These are phyloP conservation scores for Dentipellis sp. DNA, from an alignment of 768 basidiomycete species.

Conservation along the genomic window DNA sequence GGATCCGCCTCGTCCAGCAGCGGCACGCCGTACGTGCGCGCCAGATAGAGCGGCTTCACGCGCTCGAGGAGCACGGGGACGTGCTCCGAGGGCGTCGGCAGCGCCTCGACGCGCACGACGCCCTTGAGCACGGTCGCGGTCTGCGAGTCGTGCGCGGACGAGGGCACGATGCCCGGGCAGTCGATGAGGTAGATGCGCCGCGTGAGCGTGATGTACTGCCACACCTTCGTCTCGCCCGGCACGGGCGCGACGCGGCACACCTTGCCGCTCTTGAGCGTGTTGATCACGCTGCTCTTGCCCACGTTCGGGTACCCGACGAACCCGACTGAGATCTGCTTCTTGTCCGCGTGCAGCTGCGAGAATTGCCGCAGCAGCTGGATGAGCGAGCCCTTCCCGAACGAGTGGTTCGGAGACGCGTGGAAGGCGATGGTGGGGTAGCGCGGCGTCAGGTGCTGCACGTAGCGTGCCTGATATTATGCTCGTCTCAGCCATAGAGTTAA, in stretches of 20 bases:
- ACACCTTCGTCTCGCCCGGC: slow-evolving; percentile 98
- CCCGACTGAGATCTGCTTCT: slow-evolving; percentile 98
- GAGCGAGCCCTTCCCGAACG: slow-evolving; percentile 96
- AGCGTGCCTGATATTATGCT: slow-evolving; percentile 59
- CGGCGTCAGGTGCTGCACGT: slow-evolving; percentile 91
- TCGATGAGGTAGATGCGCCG: slow-evolving; percentile 97
- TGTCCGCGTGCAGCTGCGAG: slow-evolving; percentile 93
- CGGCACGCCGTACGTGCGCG: slow-evolving; percentile 71
- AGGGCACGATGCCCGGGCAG: slow-evolving; percentile 96
- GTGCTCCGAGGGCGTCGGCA: slow-evolving; percentile 87
- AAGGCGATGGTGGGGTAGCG: slow-evolving; percentile 96
- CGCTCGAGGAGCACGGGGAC: slow-evolving; percentile 81
- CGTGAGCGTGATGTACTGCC: slow-evolving; percentile 99
- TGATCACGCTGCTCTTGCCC: slow-evolving; percentile 95
- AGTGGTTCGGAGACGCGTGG: slow-evolving; percentile 98
- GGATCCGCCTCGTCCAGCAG: slow-evolving; percentile 50
- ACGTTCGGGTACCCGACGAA: slow-evolving; percentile 98
- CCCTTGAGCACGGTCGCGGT: slow-evolving; percentile 93
- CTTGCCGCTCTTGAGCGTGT: slow-evolving; percentile 96
- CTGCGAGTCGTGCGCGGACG: slow-evolving; percentile 84
- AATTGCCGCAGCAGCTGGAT: slow-evolving; percentile 97
- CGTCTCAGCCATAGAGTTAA: not conserved
- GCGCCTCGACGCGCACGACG: slow-evolving; percentile 91
- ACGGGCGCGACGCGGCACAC: slow-evolving; percentile 96
- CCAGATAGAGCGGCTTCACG: slow-evolving; percentile 89